These are phyloP conservation scores for Chlorella sp. DNA, from an alignment of 139 green algal genomes.

Conservation along the genomic window DNA sequence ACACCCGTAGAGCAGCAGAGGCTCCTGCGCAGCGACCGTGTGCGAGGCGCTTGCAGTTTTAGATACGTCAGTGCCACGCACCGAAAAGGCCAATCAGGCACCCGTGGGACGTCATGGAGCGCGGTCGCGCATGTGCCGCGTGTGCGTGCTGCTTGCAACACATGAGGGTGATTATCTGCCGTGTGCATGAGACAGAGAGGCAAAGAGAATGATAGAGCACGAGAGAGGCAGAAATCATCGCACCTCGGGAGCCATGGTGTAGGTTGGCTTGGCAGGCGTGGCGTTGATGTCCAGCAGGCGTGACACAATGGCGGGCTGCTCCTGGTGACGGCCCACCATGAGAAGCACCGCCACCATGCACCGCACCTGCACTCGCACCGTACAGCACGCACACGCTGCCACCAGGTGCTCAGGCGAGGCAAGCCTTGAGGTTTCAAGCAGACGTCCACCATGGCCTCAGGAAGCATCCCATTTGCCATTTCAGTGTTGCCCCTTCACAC, in stretches of 20 bases:
- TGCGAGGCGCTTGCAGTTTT: no score
- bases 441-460: no score
- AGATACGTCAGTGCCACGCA: background rate
- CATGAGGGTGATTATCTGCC: no score
- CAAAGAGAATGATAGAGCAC: background rate
- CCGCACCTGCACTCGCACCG: slow-evolving; percentile 61
- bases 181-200: no score
- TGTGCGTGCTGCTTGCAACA: no score
- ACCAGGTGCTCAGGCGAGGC: no score
- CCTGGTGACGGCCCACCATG: slow-evolving; percentile 76
- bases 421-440: no score
- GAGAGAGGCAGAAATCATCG: background rate
- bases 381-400: no score
- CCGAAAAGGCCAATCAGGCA: background rate
- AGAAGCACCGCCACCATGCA: slow-evolving; percentile 91
- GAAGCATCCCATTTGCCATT: no score
- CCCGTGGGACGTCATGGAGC: background rate
- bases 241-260: slow-evolving; percentile 69
- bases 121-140: no score
- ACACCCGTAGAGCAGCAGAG: background rate
- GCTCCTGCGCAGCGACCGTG: slow-evolving; percentile 1
- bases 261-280: slow-evolving; percentile 74
- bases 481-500: no score
- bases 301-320: slow-evolving; percentile 64
- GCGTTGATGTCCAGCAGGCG: slow-evolving; percentile 65